Evolutionary conservation across 352 stramenopile genomes (phyloP), one percentile per base, ranked within the genome.

Genomic region (Phytophthora rubi): DNA sequence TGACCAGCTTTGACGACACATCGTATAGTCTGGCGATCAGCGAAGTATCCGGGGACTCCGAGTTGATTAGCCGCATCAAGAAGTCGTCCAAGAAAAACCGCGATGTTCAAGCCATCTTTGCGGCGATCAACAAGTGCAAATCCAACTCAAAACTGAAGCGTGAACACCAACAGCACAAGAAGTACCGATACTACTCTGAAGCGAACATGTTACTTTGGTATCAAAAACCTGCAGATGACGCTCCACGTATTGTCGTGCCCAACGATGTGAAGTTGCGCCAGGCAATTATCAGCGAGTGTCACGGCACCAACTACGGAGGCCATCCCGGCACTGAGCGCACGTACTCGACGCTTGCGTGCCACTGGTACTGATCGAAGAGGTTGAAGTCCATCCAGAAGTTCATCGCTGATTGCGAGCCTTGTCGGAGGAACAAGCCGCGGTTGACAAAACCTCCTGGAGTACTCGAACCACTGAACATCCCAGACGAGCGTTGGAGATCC

Each of bases 401-500:
- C 23, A 59, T 68, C 8, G 58, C 52, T 7, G 53, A 68, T 44
- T 68, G 65, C 52, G 56, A 73, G n/a, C 33, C 42, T 32, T 72
- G 65, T 48, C 49, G 42, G 37, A 30, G 65, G 4, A 68, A 72
- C 57, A 72, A 72, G 23, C 59, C 64, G 9, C 33, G 44, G 12
- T 21, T 62, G 2, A 58, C 49, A 0, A 71, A 71, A 21, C 28
- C 64, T 8, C 37, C 64, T 48, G 53, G 63, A 10, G 15, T 70
- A 1, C 21, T 68, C 1, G 44, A 68, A 7, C 32, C 53, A 2
- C 15, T 68, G 4, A 58, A 33, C 16, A 71, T 73, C 3, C 64
- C 55, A 8, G 30, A 66, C 8, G 49, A 61, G 16, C 4, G 56
- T 4, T 71, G 48, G 51, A 6, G 51, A 44, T 59, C 56, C 0